phyloP scores from a whole-genome alignment of 163 green algal genomes.

The Chlamydomonas reinhardtii region DNA sequence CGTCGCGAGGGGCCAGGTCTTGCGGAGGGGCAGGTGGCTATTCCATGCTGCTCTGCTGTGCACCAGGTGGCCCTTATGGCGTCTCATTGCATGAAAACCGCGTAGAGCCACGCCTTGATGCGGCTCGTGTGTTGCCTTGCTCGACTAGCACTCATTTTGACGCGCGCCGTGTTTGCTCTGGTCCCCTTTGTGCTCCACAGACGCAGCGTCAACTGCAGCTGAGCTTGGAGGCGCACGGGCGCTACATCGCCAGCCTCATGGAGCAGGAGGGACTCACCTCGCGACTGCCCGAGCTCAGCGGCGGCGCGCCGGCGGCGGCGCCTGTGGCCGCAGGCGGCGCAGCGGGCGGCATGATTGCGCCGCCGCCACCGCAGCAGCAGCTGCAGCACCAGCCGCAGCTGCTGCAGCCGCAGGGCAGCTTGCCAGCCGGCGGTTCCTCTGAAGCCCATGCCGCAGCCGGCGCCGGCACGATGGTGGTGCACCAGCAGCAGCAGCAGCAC shows the following conservation, averaged over 20 bases:
- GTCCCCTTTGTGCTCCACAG: constrained; percentile 44
- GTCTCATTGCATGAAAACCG: no score
- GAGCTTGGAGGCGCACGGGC: constrained; percentile 85
- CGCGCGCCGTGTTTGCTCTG: no score
- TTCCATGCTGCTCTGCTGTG: no score
- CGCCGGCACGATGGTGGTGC: no score
- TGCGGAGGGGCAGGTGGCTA: no score
- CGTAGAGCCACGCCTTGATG: no score
- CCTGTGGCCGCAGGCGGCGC: not conserved
- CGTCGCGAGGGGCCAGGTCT: no score
- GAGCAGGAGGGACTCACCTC: constrained; percentile 66
- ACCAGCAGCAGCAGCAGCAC: not conserved
- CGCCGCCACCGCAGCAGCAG: not conserved
- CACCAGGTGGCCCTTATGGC: no score
- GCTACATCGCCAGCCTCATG: constrained; percentile 88
- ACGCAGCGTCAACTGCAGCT: constrained; percentile 86
- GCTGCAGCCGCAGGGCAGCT: not conserved
- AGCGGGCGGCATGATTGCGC: not conserved
- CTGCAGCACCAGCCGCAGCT: not conserved
- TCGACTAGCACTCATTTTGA: no score
- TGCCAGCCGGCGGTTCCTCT: not conserved
- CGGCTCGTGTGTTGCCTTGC: no score
- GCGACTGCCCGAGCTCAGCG: constrained; percentile 16
- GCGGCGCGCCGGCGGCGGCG: not conserved
- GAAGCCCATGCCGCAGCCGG: no score